These are phyloP conservation scores for Pneumocystis oryctolagi DNA, from an alignment of 1,139 yeast species.

Conservation along the genomic window DNA sequence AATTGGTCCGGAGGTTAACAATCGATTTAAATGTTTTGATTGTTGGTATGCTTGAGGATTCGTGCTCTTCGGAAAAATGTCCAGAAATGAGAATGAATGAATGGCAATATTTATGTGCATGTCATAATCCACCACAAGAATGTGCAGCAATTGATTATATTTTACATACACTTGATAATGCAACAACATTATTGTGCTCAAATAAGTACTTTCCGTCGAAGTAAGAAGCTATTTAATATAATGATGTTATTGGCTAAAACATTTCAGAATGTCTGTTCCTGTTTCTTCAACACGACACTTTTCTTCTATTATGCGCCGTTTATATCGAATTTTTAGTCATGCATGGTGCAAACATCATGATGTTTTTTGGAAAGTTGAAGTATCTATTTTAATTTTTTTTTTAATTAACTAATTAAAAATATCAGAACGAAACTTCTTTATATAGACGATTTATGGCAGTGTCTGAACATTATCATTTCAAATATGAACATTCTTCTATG, in stretches of 20 bases:
- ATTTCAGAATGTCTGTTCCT: neutral
- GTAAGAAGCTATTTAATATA: neutral
- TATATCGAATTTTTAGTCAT: slow-evolving; percentile 7
- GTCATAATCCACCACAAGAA: neutral
- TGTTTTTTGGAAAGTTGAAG: slow-evolving; percentile 1
- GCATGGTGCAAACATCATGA: slow-evolving; percentile 5
- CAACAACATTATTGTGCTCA: slow-evolving; percentile 1
- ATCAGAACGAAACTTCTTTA: slow-evolving; percentile 1
- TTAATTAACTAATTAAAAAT: neutral
- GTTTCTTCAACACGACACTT: neutral
- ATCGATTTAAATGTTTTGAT: neutral
- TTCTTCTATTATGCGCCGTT: slow-evolving; percentile 4
- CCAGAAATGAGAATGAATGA: slow-evolving; percentile 3
- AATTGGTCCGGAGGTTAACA: neutral
- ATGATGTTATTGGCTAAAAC: neutral
- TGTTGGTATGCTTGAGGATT: slow-evolving; percentile 1
- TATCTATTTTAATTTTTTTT: neutral
- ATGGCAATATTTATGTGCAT: slow-evolving; percentile 5
- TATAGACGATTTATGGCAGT: slow-evolving; percentile 2
- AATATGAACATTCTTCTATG: neutral
- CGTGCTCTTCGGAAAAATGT: slow-evolving; percentile 1
- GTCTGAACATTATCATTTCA: neutral
- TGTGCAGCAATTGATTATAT: slow-evolving; percentile 5
- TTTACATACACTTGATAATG: slow-evolving; percentile 4
- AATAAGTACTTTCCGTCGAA: slow-evolving; percentile 1